phyloP scores from a whole-genome alignment of 2,329 filamentous ascomycete species.

The Aspergillus sp. region DNA sequence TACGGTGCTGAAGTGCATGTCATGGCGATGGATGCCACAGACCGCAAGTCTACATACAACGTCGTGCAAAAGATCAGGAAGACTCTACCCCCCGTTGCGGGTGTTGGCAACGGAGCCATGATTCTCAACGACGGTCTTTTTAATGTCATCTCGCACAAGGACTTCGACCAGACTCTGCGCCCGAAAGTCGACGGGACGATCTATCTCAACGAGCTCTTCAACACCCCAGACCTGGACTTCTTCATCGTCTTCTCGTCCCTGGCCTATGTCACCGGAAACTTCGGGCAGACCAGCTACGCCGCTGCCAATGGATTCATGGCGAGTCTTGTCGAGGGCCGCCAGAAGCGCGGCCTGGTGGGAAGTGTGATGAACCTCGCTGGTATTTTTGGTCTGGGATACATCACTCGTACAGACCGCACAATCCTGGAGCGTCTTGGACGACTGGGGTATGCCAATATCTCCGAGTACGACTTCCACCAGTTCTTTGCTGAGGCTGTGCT shows the following conservation, averaged over 20 bases:
- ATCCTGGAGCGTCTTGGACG: not conserved
- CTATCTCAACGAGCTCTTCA: constrained; percentile 11
- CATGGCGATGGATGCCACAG: constrained; percentile 6
- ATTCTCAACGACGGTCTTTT: constrained; percentile 16
- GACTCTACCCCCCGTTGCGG: constrained; percentile 11
- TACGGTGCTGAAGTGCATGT: not conserved
- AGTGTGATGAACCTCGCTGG: constrained; percentile 3
- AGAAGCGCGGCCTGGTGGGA: constrained; percentile 1
- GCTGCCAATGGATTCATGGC: constrained; percentile 10
- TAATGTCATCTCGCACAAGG: not conserved
- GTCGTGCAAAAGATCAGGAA: not conserved
- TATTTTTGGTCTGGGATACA: constrained; percentile 7
- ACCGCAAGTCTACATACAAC: not conserved
- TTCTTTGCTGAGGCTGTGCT: constrained; percentile 12
- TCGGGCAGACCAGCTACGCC: constrained; percentile 7
- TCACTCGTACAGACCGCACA: not conserved
- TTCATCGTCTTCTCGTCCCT: constrained; percentile 14
- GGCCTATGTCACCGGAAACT: constrained; percentile 1
- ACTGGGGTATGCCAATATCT: not conserved
- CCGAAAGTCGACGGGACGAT: constrained; percentile 9
- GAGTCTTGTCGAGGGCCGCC: not conserved
- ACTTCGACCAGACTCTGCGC: not conserved
- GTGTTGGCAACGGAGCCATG: constrained; percentile 14
- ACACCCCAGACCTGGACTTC: constrained; percentile 6
- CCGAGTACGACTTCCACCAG: constrained; percentile 7